Evolutionary conservation across 306 rosid genomes (phyloP).

Genomic region (Trifolium fragiferum): DNA sequence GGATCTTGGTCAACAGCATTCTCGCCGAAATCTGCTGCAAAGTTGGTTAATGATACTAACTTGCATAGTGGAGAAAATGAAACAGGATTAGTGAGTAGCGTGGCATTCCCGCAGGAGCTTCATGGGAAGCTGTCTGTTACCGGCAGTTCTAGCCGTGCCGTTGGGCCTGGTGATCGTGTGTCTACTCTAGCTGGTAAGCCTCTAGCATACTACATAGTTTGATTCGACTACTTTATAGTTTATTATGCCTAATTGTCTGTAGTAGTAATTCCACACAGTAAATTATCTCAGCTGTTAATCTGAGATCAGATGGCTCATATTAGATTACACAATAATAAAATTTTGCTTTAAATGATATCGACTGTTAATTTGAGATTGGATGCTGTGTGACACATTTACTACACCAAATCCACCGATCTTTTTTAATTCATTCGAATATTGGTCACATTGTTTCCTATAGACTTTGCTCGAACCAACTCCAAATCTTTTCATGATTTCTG

Average conservation of each 20-base stretch:
- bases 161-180: slow-evolving; percentile 56
- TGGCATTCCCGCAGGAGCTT: slow-evolving; percentile 53
- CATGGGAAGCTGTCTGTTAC: slow-evolving; percentile 60
- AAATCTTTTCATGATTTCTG: slow-evolving; percentile 11
- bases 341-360: neutral
- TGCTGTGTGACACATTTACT: neutral
- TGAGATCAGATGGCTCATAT: neutral
- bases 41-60: slow-evolving; percentile 57
- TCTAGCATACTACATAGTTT: slow-evolving; percentile 20
- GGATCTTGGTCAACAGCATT: slow-evolving; percentile 95
- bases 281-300: neutral
- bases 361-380: neutral
- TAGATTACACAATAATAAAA: neutral
- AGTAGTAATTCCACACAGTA: neutral
- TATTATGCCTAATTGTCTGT: neutral
- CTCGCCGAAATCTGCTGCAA: slow-evolving; percentile 65
- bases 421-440: slow-evolving; percentile 16
- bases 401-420: neutral
- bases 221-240: slow-evolving; percentile 20
- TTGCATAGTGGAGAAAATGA: slow-evolving; percentile 69
- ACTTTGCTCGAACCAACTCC: slow-evolving; percentile 12
- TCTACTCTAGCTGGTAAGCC: slow-evolving; percentile 60
- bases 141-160: slow-evolving; percentile 59
- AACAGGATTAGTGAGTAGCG: slow-evolving; percentile 57
- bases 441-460: slow-evolving; percentile 2